phyloP scores from a whole-genome alignment of 179 eudicot genomes.

The Heliamphora pulchella region DNA sequence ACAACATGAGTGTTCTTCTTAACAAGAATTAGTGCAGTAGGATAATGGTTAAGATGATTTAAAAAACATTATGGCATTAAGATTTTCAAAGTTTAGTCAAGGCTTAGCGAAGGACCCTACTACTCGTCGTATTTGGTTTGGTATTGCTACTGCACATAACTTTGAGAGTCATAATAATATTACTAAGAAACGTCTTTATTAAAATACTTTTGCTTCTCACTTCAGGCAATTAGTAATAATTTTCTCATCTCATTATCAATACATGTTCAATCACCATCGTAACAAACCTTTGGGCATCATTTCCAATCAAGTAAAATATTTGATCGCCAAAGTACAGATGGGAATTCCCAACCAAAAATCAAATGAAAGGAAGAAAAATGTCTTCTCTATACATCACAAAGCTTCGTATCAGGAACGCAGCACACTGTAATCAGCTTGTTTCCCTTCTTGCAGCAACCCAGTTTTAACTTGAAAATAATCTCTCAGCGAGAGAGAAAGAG shows the following conservation, averaged over 20 bases:
- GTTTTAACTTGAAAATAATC: neutral
- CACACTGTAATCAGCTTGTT: neutral
- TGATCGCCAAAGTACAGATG: neutral
- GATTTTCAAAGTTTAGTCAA: no score
- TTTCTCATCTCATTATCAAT: neutral
- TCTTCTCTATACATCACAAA: neutral
- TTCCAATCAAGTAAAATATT: neutral
- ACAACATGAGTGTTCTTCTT: no score
- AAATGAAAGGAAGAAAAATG: neutral
- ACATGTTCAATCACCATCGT: slow-evolving; percentile 4
- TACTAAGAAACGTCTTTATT: no score
- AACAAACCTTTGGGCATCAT: neutral
- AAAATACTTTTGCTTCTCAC: no score
- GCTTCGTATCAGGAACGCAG: neutral
- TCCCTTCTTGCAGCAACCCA: neutral
- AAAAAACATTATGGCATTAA: no score
- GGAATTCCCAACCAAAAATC: neutral
- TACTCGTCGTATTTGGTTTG: no score
- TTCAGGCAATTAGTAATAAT: no score
- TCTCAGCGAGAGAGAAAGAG: neutral
- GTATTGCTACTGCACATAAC: no score
- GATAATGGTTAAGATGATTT: no score
- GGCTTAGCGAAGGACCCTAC: no score
- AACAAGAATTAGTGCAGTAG: no score
- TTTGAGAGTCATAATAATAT: no score